A percentile compares a stretch with the other conserved stretches of the same genome.
phyloP scores from a whole-genome alignment of 768 basidiomycete species.

The Russula virescens region DNA sequence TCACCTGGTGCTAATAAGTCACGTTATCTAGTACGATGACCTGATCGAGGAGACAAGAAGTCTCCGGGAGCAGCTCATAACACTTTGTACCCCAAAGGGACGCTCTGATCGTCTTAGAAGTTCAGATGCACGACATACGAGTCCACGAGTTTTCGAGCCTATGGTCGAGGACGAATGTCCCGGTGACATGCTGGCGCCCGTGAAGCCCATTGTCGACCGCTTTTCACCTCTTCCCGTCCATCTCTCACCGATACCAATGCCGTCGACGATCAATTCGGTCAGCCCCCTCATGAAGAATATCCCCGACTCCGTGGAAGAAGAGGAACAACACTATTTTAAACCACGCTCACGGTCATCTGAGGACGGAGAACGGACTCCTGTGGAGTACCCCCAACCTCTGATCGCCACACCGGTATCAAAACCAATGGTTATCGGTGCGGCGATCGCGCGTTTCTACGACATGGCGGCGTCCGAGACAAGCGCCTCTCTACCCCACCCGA shows the following conservation, averaged over 20 bases:
- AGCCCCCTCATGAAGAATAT: conserved; percentile 18
- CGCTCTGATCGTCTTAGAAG: conserved; percentile 19
- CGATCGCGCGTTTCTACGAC: conserved; percentile 22
- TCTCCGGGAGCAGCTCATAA: conserved; percentile 19
- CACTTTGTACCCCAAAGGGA: conserved; percentile 12
- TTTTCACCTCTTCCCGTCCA: conserved; percentile 24
- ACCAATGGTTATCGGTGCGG: conserved; percentile 15
- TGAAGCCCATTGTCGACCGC: conserved; percentile 15
- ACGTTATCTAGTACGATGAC: conserved; percentile 20
- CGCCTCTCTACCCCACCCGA: conserved; percentile 22
- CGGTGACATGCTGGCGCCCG: neutral
- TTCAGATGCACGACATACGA: conserved; percentile 4
- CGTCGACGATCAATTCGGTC: conserved; percentile 9
- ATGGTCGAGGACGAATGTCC: conserved; percentile 20
- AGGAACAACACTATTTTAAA: conserved; percentile 16
- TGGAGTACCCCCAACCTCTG: conserved; percentile 13
- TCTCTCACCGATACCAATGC: conserved; percentile 23
- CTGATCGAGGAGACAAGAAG: conserved; percentile 21
- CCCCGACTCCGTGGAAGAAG: conserved; percentile 5
- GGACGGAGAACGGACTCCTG: conserved; percentile 15
- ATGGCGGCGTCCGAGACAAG: conserved; percentile 16
- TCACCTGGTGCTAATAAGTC: conserved; percentile 2
- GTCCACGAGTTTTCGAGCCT: conserved; percentile 17
- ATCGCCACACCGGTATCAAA: conserved; percentile 12
- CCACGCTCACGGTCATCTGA: conserved; percentile 3